Conservation (phyloP, 148 eudicot genomes). For the Vaccinium myrtillus region DNA sequence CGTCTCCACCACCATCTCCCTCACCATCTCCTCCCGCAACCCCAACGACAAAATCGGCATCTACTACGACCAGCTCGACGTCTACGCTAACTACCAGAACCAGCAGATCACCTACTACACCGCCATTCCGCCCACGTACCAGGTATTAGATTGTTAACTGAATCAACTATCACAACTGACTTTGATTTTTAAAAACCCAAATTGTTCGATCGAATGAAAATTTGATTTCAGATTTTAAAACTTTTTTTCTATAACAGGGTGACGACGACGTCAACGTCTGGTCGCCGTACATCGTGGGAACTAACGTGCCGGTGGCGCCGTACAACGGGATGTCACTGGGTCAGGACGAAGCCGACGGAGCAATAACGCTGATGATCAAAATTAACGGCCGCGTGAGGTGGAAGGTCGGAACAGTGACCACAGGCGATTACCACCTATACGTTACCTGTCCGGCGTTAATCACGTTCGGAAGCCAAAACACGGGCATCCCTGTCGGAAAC, state of each 20-base stretch:
- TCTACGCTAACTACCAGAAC: constrained; percentile 34
- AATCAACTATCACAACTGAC: too few species aligned
- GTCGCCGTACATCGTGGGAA: constrained; percentile 72
- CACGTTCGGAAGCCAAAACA: constrained; percentile 39
- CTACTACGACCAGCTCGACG: constrained; percentile 41
- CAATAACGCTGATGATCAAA: constrained; percentile 38
- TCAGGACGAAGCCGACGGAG: constrained; percentile 49
- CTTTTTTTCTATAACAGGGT: constrained; percentile 24
- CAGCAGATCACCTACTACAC: constrained; percentile 53
- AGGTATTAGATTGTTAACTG: background rate
- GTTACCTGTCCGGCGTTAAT: constrained; percentile 58
- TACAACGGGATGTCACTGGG: constrained; percentile 46
- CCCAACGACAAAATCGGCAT: constrained; percentile 43
- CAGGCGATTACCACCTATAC: constrained; percentile 49
- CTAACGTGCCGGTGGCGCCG: constrained; percentile 67
- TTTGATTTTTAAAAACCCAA: too few species aligned
- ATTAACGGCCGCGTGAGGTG: constrained; percentile 66
- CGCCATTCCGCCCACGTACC: constrained; percentile 47
- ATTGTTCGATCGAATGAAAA: background rate
- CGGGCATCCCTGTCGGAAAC: constrained; percentile 37
- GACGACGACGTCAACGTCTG: constrained; percentile 47
- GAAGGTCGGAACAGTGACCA: constrained; percentile 50
- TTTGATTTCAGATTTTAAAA: background rate
- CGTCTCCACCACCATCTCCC: constrained; percentile 20
- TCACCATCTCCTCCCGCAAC: constrained; percentile 28